phyloP scores from a whole-genome alignment of 176 grass and related monocot genomes.

The Oropetium thomaeum region DNA sequence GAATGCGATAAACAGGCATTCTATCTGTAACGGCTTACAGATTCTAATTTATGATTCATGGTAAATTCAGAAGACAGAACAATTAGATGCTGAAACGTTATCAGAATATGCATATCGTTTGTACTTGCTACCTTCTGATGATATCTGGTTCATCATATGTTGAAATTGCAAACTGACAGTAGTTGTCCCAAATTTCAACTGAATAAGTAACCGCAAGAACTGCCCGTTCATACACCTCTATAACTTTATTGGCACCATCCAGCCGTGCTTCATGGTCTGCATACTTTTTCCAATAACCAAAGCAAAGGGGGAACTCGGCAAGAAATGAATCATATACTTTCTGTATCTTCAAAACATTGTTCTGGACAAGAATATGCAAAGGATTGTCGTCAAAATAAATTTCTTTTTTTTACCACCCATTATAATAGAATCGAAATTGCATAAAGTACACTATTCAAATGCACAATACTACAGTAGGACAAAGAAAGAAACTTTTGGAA shows the following conservation, averaged over 20 bases:
- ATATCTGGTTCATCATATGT: conserved; percentile 93
- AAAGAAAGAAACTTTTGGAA: neutral
- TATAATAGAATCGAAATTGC: neutral
- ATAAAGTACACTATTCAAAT: neutral
- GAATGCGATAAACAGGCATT: conserved; percentile 29
- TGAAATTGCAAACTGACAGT: conserved; percentile 82
- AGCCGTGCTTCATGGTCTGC: conserved; percentile 89
- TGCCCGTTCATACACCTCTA: conserved; percentile 93
- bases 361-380: conserved; percentile 41
- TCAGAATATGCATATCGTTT: neutral
- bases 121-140: conserved; percentile 68
- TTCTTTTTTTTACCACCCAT: neutral
- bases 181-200: conserved; percentile 97
- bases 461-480: neutral
- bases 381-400: neutral
- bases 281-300: conserved; percentile 99
- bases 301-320: conserved; percentile 89
- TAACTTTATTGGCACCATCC: conserved; percentile 61
- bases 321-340: conserved; percentile 97
- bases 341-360: conserved; percentile 65
- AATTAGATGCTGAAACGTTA: neutral
- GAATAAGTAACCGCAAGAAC: conserved; percentile 98
- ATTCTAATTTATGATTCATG: conserved; percentile 11
- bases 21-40: conserved; percentile 17
- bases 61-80: conserved; percentile 25